Base-by-base conservation (phyloP, 352 stramenopile species). In the Phytophthora lateralis region DNA sequence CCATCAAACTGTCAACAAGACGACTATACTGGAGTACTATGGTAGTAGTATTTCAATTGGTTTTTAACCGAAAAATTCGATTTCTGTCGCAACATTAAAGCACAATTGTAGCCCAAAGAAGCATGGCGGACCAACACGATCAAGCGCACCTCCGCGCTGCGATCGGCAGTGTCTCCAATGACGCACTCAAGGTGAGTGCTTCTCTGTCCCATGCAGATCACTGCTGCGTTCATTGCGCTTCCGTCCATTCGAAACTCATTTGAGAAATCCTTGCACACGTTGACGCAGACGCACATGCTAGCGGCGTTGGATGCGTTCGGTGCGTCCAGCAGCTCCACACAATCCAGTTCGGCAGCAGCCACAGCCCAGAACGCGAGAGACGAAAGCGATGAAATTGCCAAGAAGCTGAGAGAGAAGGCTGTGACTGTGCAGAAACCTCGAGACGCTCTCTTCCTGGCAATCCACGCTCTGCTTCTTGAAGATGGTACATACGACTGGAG, bases 381-480 rank as follows among this genome's bases (percentile, higher is more conserved):
- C 26, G 73, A 66, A 32, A 76, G 75, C 12, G 85, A 96, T 15
- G 21, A 58, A 18, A 44, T 92, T 45, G 54, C 72, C 8, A 50
- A 55, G 1, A 65, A 66, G n/a, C 52, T 96, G 57, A 69, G 71
- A 15, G 55, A 53, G 26, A 88, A 86, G 29, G 43, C 66, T 0
- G 66, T 89, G 30, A 66, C 44, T 2, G 83, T 91, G 17, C 73
- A 82, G 32, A 50, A 60, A 20, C 55, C 78, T 5, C 75, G 79
- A 24, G 83, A 96, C 47, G 83, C 80, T 38, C 65, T 96, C 0
- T 91, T 93, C 47, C 54, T 89, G 20, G 78, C 76, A 1, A 71
- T 91, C 15, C 87, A 96, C 45, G 80, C 63, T 7, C 69, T 96
- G 62, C 64, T 90, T 20, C 65, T 87, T 44, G 87, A 95, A 64